Evolutionary conservation across 768 basidiomycete genomes (phyloP).

Genomic region (Naganishia vaughanmartiniae): DNA sequence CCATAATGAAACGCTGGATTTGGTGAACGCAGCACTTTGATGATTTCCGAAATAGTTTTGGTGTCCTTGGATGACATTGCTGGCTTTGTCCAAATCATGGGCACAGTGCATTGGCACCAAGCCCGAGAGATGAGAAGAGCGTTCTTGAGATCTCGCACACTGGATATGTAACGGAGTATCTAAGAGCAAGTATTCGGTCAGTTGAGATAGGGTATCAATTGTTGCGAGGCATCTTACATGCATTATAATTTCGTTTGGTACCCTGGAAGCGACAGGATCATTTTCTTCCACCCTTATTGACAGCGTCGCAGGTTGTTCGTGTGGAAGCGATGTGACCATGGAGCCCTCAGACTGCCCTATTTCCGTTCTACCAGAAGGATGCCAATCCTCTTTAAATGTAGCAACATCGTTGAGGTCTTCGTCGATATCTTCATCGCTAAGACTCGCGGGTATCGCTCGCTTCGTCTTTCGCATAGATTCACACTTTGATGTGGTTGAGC

Average conservation of each 20-base stretch:
- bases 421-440: not conserved
- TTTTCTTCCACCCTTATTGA: slow-evolving; percentile 28
- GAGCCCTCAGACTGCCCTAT: not conserved
- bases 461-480: not conserved
- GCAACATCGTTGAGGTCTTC: not conserved
- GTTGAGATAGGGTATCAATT: not conserved
- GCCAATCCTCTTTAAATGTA: not conserved
- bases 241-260: slow-evolving; percentile 89
- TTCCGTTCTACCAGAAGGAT: not conserved
- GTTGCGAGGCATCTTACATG: slow-evolving; percentile 54
- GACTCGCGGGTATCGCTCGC: not conserved
- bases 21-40: slow-evolving; percentile 35
- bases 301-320: not conserved
- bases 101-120: slow-evolving; percentile 95
- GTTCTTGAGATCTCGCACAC: slow-evolving; percentile 68
- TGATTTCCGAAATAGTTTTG: slow-evolving; percentile 4
- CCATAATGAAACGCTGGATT: slow-evolving; percentile 83
- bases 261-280: slow-evolving; percentile 36
- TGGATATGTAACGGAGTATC: slow-evolving; percentile 78
- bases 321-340: not conserved
- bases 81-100: slow-evolving; percentile 92
- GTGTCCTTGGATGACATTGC: slow-evolving; percentile 62
- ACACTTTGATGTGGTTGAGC: not conserved
- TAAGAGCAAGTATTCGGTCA: slow-evolving; percentile 14
- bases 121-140: slow-evolving; percentile 77